These are phyloP conservation scores for Cryphonectria carpinicola DNA, from an alignment of 2,329 filamentous ascomycete species.

Conservation along the genomic window DNA sequence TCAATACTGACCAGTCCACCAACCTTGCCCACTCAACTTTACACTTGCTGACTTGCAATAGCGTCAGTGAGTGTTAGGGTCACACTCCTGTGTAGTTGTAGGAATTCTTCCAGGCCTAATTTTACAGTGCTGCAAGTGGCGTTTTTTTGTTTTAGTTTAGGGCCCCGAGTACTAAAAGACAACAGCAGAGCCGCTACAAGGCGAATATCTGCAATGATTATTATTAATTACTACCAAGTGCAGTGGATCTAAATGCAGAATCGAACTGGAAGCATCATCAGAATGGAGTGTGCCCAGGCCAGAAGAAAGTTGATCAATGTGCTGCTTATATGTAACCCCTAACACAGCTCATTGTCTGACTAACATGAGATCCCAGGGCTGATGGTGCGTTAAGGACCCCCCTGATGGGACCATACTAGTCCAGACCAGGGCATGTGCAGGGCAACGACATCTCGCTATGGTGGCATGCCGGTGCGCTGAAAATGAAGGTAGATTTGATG, in stretches of 20 bases:
- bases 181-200: background rate
- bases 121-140: background rate
- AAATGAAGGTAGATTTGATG: conserved; percentile 12
- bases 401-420: background rate
- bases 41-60: background rate
- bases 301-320: background rate
- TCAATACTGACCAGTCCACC: background rate
- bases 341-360: background rate
- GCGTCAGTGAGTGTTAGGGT: background rate
- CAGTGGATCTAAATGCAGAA: background rate
- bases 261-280: background rate
- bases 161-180: background rate
- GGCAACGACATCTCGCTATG: conserved; percentile 16
- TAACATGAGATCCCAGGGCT: conserved; percentile 3
- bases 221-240: background rate
- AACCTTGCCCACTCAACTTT: background rate
- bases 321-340: background rate
- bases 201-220: background rate
- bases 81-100: background rate
- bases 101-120: background rate
- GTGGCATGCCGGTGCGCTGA: conserved; percentile 11
- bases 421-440: background rate
- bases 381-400: background rate
- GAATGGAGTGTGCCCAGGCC: background rate
- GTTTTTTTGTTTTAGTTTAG: background rate